Base-by-base conservation (phyloP, 179 eudicot genomes). In the Heliamphora pulchella region DNA sequence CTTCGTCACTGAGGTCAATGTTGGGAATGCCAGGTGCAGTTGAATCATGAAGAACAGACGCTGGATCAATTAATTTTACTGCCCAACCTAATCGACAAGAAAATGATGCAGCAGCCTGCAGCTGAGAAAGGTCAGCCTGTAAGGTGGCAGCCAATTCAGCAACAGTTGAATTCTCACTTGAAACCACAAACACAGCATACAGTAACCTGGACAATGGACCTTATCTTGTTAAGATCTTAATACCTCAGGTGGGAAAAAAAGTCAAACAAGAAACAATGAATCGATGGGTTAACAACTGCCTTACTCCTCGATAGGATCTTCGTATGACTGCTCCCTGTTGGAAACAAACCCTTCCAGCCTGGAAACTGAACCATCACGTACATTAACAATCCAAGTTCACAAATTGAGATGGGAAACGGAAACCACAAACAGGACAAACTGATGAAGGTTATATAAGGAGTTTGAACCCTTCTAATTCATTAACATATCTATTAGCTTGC, bases 241-340 rank as follows among this genome's bases (percentile, higher is more conserved):
- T 58, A 63, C 69, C 71, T 18, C 69, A 2, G 20, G 62, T 76
- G 15, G 59, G 77, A 47, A 74, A 54, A 71, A 55, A 48, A 53
- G 47, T 31, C 18, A 47, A 78, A 75, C 31, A 53, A 7, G 20
- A 77, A 65, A n/a, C 20, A 64, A 18, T 22, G 48, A 15, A 54
- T 63, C 71, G 2, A 39, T 31, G 41, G 22, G 77, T 14, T 15
- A 48, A 79, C 48, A 85, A 78, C 70, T 82, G 48, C 78, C 96
- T 91, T 96, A 96, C 99, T 96, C 99, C 87, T 96, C 99, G 82
- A 92, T 96, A 58, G 99, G 99, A 79, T 96, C 99, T 91, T 96
- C 99, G 82, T 96, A 96, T 9, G 91, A 89, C 87, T 94, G 99
- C 88, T 96, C 99, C 86, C 97, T 90, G 81, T 96, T 96, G 70